Conservation (phyloP, 225 moss, liverwort and hornwort species). For the Sphagnum contortum region DNA sequence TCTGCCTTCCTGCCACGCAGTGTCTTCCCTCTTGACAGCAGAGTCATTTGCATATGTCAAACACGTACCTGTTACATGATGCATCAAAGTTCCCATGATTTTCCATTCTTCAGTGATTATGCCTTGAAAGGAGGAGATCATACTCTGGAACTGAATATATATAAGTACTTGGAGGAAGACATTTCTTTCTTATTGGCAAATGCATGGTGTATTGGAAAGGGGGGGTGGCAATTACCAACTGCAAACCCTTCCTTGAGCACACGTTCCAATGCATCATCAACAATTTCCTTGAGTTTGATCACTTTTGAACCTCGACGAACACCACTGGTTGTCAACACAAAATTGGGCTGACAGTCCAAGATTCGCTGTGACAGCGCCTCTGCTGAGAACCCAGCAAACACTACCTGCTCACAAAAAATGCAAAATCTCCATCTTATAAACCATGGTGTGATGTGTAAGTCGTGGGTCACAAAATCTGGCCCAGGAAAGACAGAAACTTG, state of each 20-base stretch:
- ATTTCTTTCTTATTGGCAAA: too few relatives aligned
- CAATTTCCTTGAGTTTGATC: constrained; percentile 88
- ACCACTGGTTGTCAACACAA: constrained; percentile 64
- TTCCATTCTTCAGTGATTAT: too few relatives aligned
- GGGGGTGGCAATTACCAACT: constrained; percentile 34
- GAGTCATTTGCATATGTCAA: constrained; percentile 62
- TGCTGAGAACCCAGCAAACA: constrained; percentile 94
- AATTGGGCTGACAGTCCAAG: constrained; percentile 76
- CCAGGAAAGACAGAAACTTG: too few relatives aligned
- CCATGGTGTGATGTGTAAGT: too few relatives aligned
- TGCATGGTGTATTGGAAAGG: too few relatives aligned
- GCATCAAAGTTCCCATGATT: too few relatives aligned
- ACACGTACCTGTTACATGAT: constrained; percentile 33
- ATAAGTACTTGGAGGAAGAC: too few relatives aligned
- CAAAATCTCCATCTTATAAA: too few relatives aligned
- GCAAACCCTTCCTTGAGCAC: constrained; percentile 36
- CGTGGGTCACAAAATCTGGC: too few relatives aligned
- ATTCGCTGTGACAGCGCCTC: constrained; percentile 83
- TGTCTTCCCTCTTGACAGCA: constrained; percentile 54
- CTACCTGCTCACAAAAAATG: constrained; percentile 43
- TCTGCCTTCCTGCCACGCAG: constrained; percentile 67
- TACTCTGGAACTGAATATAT: too few relatives aligned
- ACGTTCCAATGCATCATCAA: constrained; percentile 65
- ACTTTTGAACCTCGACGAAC: constrained; percentile 77
- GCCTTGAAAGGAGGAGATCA: too few relatives aligned